A percentile compares a stretch with the other conserved stretches of the same genome.
phyloP scores from a whole-genome alignment of 139 green algal species.

The Coccomyxa sp. region DNA sequence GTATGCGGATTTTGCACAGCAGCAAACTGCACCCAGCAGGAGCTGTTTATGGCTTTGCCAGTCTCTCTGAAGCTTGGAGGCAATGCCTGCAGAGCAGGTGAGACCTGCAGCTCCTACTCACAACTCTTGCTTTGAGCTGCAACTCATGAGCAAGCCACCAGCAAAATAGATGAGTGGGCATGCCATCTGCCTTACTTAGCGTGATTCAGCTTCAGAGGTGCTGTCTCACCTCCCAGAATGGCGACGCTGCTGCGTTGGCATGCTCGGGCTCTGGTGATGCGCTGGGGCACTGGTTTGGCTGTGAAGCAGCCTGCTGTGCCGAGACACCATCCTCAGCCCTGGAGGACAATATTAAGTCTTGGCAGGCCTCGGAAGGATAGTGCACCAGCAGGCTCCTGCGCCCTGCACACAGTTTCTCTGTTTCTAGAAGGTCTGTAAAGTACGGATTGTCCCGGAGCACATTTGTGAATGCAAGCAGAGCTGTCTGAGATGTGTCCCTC shows the following conservation, averaged over 20 bases:
- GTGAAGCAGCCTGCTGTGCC: background rate
- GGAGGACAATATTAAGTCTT: conserved; percentile 50
- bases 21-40: no score
- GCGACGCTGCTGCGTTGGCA: no score
- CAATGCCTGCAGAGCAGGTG: no score
- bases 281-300: background rate
- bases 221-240: background rate
- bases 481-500: background rate
- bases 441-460: background rate
- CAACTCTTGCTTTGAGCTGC: no score
- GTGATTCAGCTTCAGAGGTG: background rate
- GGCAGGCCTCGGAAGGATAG: conserved; percentile 18
- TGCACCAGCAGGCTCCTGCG: conserved; percentile 69
- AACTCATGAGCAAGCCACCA: no score
- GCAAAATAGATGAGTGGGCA: no score
- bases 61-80: no score
- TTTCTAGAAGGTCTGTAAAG: background rate
- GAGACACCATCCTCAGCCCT: no score
- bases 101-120: no score
- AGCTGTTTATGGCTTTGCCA: no score
- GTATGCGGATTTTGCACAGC: no score
- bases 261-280: background rate
- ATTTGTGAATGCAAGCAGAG: background rate
- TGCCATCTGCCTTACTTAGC: no score
- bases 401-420: conserved; percentile 23